Evolutionary conservation across 257 asterid species (phyloP).

Genomic region (Ballota nigra): DNA sequence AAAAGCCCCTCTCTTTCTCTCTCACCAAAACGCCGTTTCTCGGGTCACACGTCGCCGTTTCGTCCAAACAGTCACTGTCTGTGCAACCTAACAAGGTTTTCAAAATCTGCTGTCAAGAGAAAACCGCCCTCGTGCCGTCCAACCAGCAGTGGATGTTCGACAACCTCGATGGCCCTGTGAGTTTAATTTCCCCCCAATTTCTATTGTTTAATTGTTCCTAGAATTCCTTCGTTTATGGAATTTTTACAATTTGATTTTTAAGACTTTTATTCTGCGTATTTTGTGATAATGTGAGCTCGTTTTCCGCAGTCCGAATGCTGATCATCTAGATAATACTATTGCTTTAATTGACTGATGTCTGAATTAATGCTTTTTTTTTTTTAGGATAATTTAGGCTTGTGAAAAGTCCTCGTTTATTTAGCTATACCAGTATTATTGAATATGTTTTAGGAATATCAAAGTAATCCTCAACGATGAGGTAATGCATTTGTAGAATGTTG

Average conservation of each 20-base stretch:
- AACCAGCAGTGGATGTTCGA: slow-evolving; percentile 92
- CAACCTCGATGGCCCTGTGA: slow-evolving; percentile 69
- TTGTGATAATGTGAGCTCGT: background rate
- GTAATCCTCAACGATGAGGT: background rate
- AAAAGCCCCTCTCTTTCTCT: slow-evolving; percentile 32
- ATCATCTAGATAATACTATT: too few relatives aligned
- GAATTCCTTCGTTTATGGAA: background rate
- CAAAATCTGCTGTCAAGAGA: slow-evolving; percentile 58
- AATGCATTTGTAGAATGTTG: background rate
- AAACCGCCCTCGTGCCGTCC: slow-evolving; percentile 45
- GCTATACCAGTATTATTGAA: too few relatives aligned
- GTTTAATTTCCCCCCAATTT: slow-evolving; percentile 3
- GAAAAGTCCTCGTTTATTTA: background rate
- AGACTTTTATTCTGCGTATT: background rate
- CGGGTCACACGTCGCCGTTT: slow-evolving; percentile 48
- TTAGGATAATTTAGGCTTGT: background rate
- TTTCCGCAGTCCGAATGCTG: background rate
- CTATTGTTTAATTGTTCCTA: background rate
- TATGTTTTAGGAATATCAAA: background rate
- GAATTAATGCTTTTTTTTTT: too few relatives aligned
- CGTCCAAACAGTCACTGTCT: slow-evolving; percentile 39
- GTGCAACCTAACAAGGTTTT: slow-evolving; percentile 24
- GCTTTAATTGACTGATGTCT: too few relatives aligned
- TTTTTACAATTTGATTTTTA: background rate
- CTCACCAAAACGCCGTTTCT: slow-evolving; percentile 52